These are phyloP conservation scores for Rhodotorula mucilaginosa DNA, from an alignment of 1,284 basidiomycete genomes.

Conservation along the genomic window DNA sequence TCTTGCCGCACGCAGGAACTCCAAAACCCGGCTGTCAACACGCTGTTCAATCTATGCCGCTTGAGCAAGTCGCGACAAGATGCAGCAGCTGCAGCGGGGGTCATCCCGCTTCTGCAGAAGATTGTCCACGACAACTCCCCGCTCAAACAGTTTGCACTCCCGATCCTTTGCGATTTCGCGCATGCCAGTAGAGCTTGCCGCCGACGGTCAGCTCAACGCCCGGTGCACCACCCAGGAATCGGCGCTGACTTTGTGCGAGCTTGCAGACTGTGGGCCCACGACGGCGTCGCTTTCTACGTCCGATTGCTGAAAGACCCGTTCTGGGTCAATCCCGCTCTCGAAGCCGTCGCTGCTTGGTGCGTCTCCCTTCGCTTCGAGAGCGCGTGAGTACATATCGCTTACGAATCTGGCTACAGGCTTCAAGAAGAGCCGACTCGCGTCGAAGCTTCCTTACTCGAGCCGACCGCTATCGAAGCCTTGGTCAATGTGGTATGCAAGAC, in stretches of 20 bases:
- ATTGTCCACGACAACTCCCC: constrained; percentile 84
- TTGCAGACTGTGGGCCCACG: constrained; percentile 46
- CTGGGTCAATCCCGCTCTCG: constrained; percentile 90
- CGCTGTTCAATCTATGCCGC: constrained; percentile 90
- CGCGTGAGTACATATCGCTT: not conserved
- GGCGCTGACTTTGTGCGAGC: not conserved
- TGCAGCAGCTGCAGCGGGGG: constrained; percentile 91
- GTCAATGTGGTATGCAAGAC: constrained; percentile 80
- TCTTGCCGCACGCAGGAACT: constrained; percentile 65
- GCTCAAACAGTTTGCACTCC: constrained; percentile 91
- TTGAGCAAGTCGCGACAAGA: constrained; percentile 90
- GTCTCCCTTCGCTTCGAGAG: constrained; percentile 40
- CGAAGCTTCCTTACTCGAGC: constrained; percentile 78
- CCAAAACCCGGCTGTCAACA: constrained; percentile 88
- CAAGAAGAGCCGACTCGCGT: constrained; percentile 92
- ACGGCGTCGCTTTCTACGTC: constrained; percentile 64
- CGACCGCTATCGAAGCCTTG: constrained; percentile 66
- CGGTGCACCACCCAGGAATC: no score
- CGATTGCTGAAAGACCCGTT: constrained; percentile 85
- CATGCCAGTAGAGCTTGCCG: constrained; percentile 89
- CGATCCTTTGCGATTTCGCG: constrained; percentile 91
- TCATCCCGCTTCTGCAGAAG: constrained; percentile 83
- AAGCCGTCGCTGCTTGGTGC: constrained; percentile 85
- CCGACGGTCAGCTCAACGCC: constrained; percentile 57
- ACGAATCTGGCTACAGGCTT: constrained; percentile 60